Conservation (phyloP, 108 stramenopile species). For the Mayamaea pseudoterrestris region DNA sequence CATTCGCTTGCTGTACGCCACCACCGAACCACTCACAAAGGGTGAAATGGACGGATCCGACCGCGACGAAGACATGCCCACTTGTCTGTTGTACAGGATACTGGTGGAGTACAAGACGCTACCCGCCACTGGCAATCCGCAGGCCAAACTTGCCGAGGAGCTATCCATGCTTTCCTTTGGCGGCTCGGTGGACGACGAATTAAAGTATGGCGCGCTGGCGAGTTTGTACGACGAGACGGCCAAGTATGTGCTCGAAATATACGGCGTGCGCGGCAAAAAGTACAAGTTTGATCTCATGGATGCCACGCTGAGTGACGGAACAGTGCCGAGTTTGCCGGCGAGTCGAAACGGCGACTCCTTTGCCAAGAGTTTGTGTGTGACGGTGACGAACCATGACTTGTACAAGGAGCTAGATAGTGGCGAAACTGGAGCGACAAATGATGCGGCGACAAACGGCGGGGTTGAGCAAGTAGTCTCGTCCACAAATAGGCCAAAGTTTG, state of each 20-base stretch:
- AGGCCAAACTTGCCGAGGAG: constrained; percentile 38
- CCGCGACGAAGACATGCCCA: constrained; percentile 17
- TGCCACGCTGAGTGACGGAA: constrained; percentile 34
- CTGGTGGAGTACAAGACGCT: constrained; percentile 32
- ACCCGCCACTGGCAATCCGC: constrained; percentile 33
- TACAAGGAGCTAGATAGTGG: neutral
- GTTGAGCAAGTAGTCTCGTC: neutral
- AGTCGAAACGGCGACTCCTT: constrained; percentile 26
- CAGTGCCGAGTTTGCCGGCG: constrained; percentile 25
- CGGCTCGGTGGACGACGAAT: constrained; percentile 45
- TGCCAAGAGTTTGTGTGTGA: constrained; percentile 35
- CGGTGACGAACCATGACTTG: constrained; percentile 30
- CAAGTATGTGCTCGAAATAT: constrained; percentile 48
- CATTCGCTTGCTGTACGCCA: constrained; percentile 26
- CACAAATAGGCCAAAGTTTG: too few relatives aligned
- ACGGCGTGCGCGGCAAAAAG: constrained; percentile 33
- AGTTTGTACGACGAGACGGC: constrained; percentile 33
- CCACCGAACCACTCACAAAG: constrained; percentile 19
- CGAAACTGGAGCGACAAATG: neutral
- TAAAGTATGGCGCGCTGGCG: constrained; percentile 46
- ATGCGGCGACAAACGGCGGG: constrained; percentile 6
- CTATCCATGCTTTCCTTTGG: constrained; percentile 47
- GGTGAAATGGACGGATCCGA: constrained; percentile 30
- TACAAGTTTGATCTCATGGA: constrained; percentile 52
- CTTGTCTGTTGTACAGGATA: constrained; percentile 27